phyloP scores from a whole-genome alignment of 129 eudicot genomes.

The Apium graveolens region DNA sequence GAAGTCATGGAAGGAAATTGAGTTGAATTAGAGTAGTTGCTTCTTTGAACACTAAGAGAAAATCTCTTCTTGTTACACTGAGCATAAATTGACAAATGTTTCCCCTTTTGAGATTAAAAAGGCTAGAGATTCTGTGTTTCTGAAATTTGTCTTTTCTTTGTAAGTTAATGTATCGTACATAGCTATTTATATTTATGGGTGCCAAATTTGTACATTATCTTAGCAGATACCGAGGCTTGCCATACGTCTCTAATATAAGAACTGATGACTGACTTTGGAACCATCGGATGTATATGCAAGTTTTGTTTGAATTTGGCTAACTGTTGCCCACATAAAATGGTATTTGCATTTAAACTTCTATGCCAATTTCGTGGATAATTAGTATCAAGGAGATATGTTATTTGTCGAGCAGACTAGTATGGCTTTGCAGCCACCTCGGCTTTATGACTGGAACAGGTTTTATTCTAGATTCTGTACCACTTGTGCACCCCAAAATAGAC shows the following conservation, averaged over 20 bases:
- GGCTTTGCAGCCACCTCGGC: neutral
- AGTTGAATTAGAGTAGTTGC: slow-evolving; percentile 10
- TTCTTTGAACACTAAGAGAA: slow-evolving; percentile 7
- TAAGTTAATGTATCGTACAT: slow-evolving; percentile 1
- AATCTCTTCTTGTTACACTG: neutral
- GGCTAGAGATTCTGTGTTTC: neutral
- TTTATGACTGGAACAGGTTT: neutral
- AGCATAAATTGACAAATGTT: neutral
- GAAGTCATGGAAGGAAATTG: slow-evolving; percentile 35
- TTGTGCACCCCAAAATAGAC: neutral
- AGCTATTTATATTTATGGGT: slow-evolving; percentile 1
- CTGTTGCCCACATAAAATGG: neutral
- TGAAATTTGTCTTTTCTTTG: neutral
- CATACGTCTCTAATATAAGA: neutral
- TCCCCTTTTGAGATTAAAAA: slow-evolving; percentile 8
- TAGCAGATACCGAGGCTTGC: neutral
- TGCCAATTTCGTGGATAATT: neutral
- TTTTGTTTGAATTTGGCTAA: neutral
- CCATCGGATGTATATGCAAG: neutral
- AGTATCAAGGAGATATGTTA: neutral
- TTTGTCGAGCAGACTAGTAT: neutral
- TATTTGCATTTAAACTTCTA: neutral
- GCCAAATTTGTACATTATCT: slow-evolving; percentile 12
- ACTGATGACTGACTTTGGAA: neutral
- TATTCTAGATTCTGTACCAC: neutral